Conservation (phyloP, 306 rosid species). For the Lupinus albus region DNA sequence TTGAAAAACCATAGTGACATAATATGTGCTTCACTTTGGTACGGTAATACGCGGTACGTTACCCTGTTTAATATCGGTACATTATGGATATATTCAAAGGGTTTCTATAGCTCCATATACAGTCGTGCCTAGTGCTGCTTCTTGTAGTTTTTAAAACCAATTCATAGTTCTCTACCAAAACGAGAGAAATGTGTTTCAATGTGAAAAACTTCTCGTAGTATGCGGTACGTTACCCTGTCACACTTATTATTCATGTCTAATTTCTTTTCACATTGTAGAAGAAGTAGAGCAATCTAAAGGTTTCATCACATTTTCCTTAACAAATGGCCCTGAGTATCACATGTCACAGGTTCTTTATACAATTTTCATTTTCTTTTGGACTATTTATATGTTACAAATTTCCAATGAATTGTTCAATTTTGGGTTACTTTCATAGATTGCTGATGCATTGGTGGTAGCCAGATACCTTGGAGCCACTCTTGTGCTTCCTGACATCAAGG, state of each 20-base stretch:
- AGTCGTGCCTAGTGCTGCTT: no score
- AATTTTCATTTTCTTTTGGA: slow-evolving; percentile 8
- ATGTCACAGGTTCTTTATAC: slow-evolving; percentile 39
- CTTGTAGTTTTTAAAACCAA: no score
- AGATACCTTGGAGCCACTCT: slow-evolving; percentile 52
- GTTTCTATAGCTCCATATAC: no score
- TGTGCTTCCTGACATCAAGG: slow-evolving; percentile 51
- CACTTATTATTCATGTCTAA: neutral
- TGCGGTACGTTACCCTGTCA: no score
- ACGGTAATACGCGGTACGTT: no score
- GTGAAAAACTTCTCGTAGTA: no score
- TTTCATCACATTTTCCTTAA: slow-evolving; percentile 47
- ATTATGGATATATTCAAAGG: no score
- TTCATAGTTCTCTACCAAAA: no score
- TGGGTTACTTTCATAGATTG: slow-evolving; percentile 44
- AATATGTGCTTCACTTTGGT: no score
- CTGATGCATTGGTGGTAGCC: slow-evolving; percentile 52
- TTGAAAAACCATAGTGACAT: no score
- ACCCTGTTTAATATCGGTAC: no score
- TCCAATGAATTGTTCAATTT: neutral
- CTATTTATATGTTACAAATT: neutral
- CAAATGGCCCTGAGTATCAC: slow-evolving; percentile 54
- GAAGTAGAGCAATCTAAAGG: slow-evolving; percentile 40
- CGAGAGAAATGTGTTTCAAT: no score
- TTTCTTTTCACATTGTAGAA: slow-evolving; percentile 21